Evolutionary conservation across 1,284 basidiomycete genomes (phyloP).

Genomic region (Puccinia hordei): DNA sequence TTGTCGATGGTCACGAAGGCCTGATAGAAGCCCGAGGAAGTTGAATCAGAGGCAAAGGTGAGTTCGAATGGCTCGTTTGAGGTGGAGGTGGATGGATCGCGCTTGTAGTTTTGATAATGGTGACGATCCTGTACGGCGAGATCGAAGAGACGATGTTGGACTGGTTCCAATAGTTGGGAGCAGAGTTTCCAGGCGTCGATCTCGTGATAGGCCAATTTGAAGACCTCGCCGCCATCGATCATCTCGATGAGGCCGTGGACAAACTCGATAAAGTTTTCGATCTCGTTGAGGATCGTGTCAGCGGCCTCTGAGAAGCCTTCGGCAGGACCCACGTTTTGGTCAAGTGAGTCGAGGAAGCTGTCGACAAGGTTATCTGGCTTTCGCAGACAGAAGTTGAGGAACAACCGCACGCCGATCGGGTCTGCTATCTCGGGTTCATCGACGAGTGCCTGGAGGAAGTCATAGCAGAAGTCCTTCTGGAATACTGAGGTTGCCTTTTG

Average conservation of each 20-base stretch:
- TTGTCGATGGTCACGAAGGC: constrained; percentile 43
- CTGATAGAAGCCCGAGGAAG: constrained; percentile 34
- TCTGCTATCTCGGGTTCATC: constrained; percentile 41
- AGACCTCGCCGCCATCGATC: constrained; percentile 36
- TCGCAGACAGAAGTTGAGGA: constrained; percentile 41
- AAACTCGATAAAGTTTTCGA: constrained; percentile 42
- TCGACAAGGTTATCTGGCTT: constrained; percentile 42
- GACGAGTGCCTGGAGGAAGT: constrained; percentile 38
- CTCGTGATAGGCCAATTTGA: constrained; percentile 39
- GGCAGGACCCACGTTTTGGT: constrained; percentile 21
- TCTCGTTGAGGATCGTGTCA: constrained; percentile 30
- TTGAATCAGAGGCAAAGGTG: constrained; percentile 27
- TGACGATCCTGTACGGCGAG: constrained; percentile 24
- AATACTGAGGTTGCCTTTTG: constrained; percentile 39
- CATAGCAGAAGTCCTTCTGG: constrained; percentile 45
- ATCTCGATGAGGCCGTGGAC: constrained; percentile 37
- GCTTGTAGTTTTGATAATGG: not conserved
- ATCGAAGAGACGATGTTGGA: constrained; percentile 38
- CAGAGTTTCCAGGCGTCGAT: constrained; percentile 42
- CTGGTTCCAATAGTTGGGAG: constrained; percentile 23
- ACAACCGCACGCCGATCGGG: constrained; percentile 28
- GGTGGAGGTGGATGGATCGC: not conserved
- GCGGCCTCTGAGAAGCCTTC: constrained; percentile 17
- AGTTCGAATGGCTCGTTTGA: constrained; percentile 3
- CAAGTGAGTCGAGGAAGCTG: constrained; percentile 28